These are phyloP conservation scores for Sphaerosporella brunnea DNA, from an alignment of 495 filamentous ascomycete genomes.

Conservation along the genomic window DNA sequence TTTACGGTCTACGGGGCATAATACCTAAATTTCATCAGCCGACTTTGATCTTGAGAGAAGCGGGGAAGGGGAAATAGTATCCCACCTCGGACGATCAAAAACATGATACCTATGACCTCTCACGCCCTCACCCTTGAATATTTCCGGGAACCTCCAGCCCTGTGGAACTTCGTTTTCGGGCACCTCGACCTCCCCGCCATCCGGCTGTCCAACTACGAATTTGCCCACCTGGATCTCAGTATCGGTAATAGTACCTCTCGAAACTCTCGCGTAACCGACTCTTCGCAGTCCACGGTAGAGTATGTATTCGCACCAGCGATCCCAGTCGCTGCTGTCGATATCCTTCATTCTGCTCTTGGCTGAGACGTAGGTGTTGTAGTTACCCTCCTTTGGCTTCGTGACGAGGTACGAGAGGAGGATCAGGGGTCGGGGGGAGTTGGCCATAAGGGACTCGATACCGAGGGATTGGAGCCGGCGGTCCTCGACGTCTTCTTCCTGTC, in stretches of 20 bases:
- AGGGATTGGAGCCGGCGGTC: conserved; percentile 77
- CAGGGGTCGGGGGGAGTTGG: conserved; percentile 55
- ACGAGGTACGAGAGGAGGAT: conserved; percentile 87
- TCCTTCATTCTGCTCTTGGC: conserved; percentile 81
- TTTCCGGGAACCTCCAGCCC: conserved; percentile 65
- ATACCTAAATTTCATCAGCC: neutral
- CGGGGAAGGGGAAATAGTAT: neutral
- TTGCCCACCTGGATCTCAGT: conserved; percentile 96
- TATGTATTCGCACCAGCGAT: conserved; percentile 98
- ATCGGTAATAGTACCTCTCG: conserved; percentile 80
- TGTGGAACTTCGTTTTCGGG: conserved; percentile 50
- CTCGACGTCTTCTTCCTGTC: conserved; percentile 92
- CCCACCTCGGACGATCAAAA: conserved; percentile 77
- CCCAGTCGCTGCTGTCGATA: conserved; percentile 85
- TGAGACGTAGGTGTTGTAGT: conserved; percentile 93
- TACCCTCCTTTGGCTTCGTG: conserved; percentile 73
- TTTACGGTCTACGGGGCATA: neutral
- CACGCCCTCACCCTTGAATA: conserved; percentile 75
- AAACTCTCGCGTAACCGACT: conserved; percentile 79
- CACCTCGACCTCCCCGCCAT: conserved; percentile 35
- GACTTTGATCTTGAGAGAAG: neutral
- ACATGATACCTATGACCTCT: conserved; percentile 90
- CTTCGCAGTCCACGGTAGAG: conserved; percentile 78
- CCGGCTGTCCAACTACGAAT: conserved; percentile 63
- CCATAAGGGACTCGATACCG: conserved; percentile 82